These are phyloP conservation scores for Alternaria atra DNA, from an alignment of 2,329 filamentous ascomycete species.

Conservation along the genomic window DNA sequence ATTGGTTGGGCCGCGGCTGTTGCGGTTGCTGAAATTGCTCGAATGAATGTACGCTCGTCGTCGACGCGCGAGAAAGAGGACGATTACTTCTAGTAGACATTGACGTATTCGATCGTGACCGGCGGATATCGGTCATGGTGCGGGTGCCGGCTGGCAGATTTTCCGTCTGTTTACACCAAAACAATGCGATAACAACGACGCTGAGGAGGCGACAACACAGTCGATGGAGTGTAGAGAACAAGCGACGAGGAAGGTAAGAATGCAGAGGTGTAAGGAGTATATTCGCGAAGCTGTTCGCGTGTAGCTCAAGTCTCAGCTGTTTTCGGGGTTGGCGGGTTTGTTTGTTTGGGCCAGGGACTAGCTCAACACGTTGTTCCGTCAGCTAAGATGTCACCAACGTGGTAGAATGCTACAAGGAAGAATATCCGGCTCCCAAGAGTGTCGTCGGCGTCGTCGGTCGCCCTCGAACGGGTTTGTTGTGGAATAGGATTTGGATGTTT, in stretches of 20 bases:
- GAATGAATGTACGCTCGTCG: slow-evolving; percentile 57
- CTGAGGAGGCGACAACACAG: slow-evolving; percentile 8
- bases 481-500: slow-evolving; percentile 30
- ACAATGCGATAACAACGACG: slow-evolving; percentile 37
- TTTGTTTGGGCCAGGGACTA: slow-evolving; percentile 26
- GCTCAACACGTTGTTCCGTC: slow-evolving; percentile 18
- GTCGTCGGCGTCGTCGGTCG: slow-evolving; percentile 28
- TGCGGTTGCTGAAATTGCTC: slow-evolving; percentile 42
- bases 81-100: slow-evolving; percentile 55
- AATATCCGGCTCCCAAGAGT: slow-evolving; percentile 29
- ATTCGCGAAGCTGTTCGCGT: slow-evolving; percentile 2
- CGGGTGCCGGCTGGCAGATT: slow-evolving; percentile 26
- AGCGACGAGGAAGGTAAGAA: neutral
- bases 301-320: slow-evolving; percentile 6
- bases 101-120: slow-evolving; percentile 58
- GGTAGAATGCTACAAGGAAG: slow-evolving; percentile 22
- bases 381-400: slow-evolving; percentile 16
- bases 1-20: slow-evolving; percentile 25
- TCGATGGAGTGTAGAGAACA: neutral
- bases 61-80: slow-evolving; percentile 59
- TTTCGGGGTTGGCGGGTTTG: slow-evolving; percentile 20
- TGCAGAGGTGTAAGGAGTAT: slow-evolving; percentile 1
- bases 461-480: slow-evolving; percentile 38
- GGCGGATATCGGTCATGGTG: slow-evolving; percentile 51
- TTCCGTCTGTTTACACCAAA: slow-evolving; percentile 47